These are phyloP conservation scores for Capronia epimyces DNA, from an alignment of 2,329 filamentous ascomycete species.

Conservation along the genomic window DNA sequence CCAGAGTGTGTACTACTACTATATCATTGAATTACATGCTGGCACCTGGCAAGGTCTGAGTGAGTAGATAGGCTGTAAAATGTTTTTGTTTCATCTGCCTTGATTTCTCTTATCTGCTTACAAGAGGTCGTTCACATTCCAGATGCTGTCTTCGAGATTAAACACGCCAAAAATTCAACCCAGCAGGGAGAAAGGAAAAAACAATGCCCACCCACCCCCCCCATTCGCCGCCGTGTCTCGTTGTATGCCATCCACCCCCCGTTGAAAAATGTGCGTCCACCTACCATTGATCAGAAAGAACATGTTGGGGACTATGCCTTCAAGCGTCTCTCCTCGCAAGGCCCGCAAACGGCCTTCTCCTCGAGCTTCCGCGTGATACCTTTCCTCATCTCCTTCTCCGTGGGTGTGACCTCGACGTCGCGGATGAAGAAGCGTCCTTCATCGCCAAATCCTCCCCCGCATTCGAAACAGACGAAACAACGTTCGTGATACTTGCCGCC, in stretches of 20 bases:
- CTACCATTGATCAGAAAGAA: too few species aligned
- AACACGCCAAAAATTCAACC: too few species aligned
- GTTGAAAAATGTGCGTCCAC: too few species aligned
- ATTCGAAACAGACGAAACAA: slow-evolving; percentile 79
- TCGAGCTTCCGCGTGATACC: slow-evolving; percentile 38
- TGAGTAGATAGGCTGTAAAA: not conserved
- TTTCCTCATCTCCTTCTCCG: slow-evolving; percentile 43
- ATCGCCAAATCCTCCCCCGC: slow-evolving; percentile 52
- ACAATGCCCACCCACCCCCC: too few species aligned
- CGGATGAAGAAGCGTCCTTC: slow-evolving; percentile 60
- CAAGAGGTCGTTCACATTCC: not conserved
- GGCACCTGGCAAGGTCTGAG: too few species aligned
- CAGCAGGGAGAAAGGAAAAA: too few species aligned
- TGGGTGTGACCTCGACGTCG: slow-evolving; percentile 46
- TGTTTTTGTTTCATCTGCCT: not conserved
- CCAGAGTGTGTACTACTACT: too few species aligned
- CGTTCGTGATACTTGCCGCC: slow-evolving; percentile 89
- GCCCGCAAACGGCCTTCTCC: slow-evolving; percentile 58
- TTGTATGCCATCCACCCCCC: too few species aligned
- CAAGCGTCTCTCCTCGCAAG: slow-evolving; percentile 57
- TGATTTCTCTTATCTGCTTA: not conserved
- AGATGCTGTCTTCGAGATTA: not conserved
- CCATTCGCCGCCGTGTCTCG: too few species aligned
- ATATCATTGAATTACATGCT: too few species aligned
- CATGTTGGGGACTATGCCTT: slow-evolving; percentile 45